Evolutionary conservation across 2,329 filamentous ascomycete genomes (phyloP).

Genomic region (Coniochaeta sp.): DNA sequence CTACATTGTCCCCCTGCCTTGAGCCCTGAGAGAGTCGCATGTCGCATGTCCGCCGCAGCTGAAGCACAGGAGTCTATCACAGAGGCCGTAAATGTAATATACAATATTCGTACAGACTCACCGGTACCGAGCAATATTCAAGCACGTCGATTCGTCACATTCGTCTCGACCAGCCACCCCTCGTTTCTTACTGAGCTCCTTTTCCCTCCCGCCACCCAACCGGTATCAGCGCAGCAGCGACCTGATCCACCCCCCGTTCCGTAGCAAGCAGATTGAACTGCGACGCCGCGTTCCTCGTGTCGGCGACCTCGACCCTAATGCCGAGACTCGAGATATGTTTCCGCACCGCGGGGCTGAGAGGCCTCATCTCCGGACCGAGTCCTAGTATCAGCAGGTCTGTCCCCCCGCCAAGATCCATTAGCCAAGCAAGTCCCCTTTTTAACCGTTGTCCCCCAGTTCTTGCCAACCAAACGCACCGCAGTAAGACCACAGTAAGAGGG

Average conservation of each 20-base stretch:
- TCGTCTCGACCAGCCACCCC: neutral
- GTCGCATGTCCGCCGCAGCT: neutral
- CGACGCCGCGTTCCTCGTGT: constrained; percentile 87
- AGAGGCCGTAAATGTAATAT: neutral
- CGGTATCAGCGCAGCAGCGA: constrained; percentile 83
- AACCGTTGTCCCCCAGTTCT: too few relatives aligned
- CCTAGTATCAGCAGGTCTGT: constrained; percentile 85
- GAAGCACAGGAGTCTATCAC: neutral
- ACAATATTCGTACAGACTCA: neutral
- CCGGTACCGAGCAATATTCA: neutral
- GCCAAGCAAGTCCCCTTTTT: too few relatives aligned
- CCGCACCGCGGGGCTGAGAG: constrained; percentile 69
- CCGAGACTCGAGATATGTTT: constrained; percentile 68
- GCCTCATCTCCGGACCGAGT: constrained; percentile 66
- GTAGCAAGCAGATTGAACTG: constrained; percentile 96
- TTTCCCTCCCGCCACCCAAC: constrained; percentile 68
- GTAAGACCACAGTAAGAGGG: neutral
- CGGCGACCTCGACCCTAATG: constrained; percentile 79
- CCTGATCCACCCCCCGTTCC: constrained; percentile 75
- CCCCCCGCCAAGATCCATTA: neutral
- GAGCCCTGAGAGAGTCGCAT: neutral
- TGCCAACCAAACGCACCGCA: neutral
- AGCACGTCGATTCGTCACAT: neutral
- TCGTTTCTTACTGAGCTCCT: constrained; percentile 25
- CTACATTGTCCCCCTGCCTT: neutral